phyloP scores from a whole-genome alignment of 805 yeast species.

The Tetrapisispora nanseiensis region DNA sequence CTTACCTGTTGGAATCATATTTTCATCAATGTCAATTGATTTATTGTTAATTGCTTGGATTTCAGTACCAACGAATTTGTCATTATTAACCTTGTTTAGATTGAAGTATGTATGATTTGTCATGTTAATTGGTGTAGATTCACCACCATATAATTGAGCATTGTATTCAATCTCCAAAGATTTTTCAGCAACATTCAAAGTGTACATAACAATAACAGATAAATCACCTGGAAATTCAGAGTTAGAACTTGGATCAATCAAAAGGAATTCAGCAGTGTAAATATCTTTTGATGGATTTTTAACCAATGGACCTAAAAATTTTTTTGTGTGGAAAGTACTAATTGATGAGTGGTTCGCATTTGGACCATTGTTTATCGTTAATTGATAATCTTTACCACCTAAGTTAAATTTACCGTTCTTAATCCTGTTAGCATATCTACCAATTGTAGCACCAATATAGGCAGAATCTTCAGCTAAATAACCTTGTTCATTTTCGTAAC shows the following conservation, averaged over 20 bases:
- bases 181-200: slow-evolving; percentile 27
- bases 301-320: slow-evolving; percentile 46
- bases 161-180: slow-evolving; percentile 42
- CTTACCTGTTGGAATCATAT: slow-evolving; percentile 38
- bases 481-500: slow-evolving; percentile 30
- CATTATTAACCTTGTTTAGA: slow-evolving; percentile 28
- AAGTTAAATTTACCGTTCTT: slow-evolving; percentile 35
- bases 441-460: slow-evolving; percentile 55
- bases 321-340: slow-evolving; percentile 41
- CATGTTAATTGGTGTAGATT: slow-evolving; percentile 43
- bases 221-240: slow-evolving; percentile 57
- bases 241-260: slow-evolving; percentile 37
- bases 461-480: slow-evolving; percentile 33
- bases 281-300: slow-evolving; percentile 23
- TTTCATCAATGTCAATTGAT: slow-evolving; percentile 35
- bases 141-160: slow-evolving; percentile 21
- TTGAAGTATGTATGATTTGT: slow-evolving; percentile 60
- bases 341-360: slow-evolving; percentile 47
- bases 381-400: slow-evolving; percentile 32
- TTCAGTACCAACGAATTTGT: slow-evolving; percentile 32
- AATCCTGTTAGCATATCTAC: slow-evolving; percentile 56
- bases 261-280: slow-evolving; percentile 31
- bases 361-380: slow-evolving; percentile 35
- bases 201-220: slow-evolving; percentile 37
- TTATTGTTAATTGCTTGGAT: slow-evolving; percentile 32